Evolutionary conservation across 768 basidiomycete genomes (phyloP), one percentile per base, ranked within the genome.

Genomic region (Mycena alexandri): DNA sequence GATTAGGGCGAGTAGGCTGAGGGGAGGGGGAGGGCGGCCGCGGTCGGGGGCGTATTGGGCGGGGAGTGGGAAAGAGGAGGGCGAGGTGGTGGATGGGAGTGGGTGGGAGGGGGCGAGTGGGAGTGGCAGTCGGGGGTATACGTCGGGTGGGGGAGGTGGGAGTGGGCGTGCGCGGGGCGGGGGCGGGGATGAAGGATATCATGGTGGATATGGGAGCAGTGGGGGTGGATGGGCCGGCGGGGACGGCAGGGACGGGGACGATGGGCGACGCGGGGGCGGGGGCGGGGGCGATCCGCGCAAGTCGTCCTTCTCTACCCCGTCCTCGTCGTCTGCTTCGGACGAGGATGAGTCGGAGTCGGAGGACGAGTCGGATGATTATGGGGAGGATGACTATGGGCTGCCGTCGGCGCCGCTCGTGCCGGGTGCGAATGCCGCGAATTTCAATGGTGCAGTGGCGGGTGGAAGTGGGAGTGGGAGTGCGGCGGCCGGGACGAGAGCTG

Each of bases 201-300:
- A 74, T 33, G 69, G 73, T 22, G 70, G 68, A 29, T 72, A 73
- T 44, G 62, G 47, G 3, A 61, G 41, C 17, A 61, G 53, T 43
- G 68, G 68, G 13, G 71, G 72, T 33, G 55, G 75, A 19, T 72
- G 69, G 33, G 69, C 69, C 38, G 73, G 78, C 10, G 66, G 72
- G 33, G 72, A 76, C 16, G 67, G 70, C 29, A 74, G 77, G 14
- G 74, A 77, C 42, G 78, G 77, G 36, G 77, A 78, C 16, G 83
- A 82, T 60, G 80, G 82, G 58, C 63, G 79, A 59, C 77, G 80
- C 70, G 51, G 76, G 68, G 67, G 75, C n/a, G 64, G n/a, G n/a
- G n/a, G n/a, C n/a, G n/a, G n/a, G n/a, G n/a, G n/a, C n/a, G 22
- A 71, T 61, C 55, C 69, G 21, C 76, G 71, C 60, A 75, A 59